Conservation (phyloP, 208 protist species). For the Jaenimonas drosophilae region DNA sequence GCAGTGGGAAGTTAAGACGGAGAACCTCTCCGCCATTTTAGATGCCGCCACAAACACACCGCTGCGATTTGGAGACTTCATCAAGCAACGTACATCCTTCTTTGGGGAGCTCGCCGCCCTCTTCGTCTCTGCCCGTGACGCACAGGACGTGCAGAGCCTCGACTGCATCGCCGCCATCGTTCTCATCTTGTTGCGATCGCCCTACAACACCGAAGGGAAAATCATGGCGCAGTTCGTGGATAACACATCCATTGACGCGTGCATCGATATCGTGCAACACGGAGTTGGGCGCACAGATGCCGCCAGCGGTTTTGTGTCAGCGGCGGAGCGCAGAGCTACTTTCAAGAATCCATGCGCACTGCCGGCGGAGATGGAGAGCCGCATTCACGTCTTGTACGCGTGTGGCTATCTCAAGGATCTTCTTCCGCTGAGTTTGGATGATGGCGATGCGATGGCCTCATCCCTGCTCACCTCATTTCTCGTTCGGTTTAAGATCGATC, state of each 20-base stretch:
- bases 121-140: constrained; percentile 21
- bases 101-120: constrained; percentile 42
- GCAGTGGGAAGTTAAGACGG: constrained; percentile 33
- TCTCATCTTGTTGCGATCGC: constrained; percentile 34
- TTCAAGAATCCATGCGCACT: constrained; percentile 70
- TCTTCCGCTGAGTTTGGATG: constrained; percentile 64
- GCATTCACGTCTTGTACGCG: constrained; percentile 67
- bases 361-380: constrained; percentile 18
- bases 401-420: constrained; percentile 58
- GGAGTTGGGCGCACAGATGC: constrained; percentile 40
- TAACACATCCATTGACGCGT: constrained; percentile 37
- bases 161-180: constrained; percentile 36
- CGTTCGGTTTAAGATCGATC: constrained; percentile 33
- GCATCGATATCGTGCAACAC: constrained; percentile 77
- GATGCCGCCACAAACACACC: constrained; percentile 31
- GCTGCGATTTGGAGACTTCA: constrained; percentile 47
- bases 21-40: constrained; percentile 48
- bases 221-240: constrained; percentile 71
- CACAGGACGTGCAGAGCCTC: constrained; percentile 20
- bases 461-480: constrained; percentile 52
- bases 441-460: constrained; percentile 31
- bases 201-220: constrained; percentile 60
- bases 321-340: constrained; percentile 48
- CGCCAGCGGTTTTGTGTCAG: constrained; percentile 51
- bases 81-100: constrained; percentile 31